Evolutionary conservation across 2,329 filamentous ascomycete species (phyloP).

Genomic region (Pestalotiopsis fici): DNA sequence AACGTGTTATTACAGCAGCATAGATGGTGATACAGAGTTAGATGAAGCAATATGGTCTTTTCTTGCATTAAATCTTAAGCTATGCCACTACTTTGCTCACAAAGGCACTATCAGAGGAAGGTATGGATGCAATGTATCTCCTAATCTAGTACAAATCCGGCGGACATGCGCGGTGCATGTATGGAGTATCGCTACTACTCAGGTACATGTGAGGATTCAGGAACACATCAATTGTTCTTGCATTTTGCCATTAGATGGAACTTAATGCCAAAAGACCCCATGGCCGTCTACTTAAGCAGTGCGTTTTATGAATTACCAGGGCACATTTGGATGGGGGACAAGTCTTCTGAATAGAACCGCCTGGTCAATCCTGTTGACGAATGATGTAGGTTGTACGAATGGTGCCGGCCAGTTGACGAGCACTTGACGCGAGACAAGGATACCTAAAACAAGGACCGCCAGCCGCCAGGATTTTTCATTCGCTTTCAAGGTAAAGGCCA

Average conservation of each 20-base stretch:
- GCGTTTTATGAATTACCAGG: background rate
- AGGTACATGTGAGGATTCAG: too few relatives aligned
- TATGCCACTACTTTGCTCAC: background rate
- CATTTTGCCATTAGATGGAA: too few relatives aligned
- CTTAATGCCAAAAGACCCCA: too few relatives aligned
- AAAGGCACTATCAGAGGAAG: background rate
- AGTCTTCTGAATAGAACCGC: too few relatives aligned
- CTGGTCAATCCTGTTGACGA: background rate
- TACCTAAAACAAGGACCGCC: background rate
- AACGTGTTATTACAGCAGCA: too few relatives aligned
- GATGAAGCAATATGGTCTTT: too few relatives aligned
- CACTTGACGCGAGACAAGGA: background rate
- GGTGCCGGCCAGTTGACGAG: background rate
- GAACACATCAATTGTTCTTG: too few relatives aligned
- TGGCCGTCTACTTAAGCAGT: too few relatives aligned
- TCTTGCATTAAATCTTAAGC: too few relatives aligned
- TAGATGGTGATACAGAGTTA: too few relatives aligned
- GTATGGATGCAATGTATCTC: background rate
- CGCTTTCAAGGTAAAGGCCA: too few relatives aligned
- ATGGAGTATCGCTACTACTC: too few relatives aligned
- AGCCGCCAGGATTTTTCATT: background rate
- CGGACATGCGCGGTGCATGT: background rate
- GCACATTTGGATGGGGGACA: background rate
- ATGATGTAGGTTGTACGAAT: background rate
- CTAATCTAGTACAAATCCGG: background rate